Percentiles rank a stretch among this genome's conserved stretches.
phyloP scores from a whole-genome alignment of 1,284 basidiomycete species.

The Sporisorium exsertum region DNA sequence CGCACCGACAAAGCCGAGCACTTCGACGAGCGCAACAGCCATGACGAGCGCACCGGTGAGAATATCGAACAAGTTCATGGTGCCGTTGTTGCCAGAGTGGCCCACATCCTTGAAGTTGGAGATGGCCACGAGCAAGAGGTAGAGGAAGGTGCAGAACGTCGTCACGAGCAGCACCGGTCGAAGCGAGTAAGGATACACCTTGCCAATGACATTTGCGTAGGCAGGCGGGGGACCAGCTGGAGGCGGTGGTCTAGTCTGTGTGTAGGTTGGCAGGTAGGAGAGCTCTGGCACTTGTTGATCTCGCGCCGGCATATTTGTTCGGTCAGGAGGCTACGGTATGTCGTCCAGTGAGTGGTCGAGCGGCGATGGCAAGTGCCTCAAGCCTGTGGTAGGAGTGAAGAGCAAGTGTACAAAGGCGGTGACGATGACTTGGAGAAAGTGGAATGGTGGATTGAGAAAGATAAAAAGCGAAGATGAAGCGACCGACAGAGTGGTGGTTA shows the following conservation, averaged over 20 bases:
- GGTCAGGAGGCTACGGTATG: background rate
- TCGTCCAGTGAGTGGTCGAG: background rate
- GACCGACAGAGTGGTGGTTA: background rate
- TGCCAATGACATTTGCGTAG: slow-evolving; percentile 49
- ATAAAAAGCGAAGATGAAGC: background rate
- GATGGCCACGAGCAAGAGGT: slow-evolving; percentile 50
- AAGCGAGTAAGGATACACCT: slow-evolving; percentile 54
- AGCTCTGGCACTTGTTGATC: slow-evolving; percentile 37
- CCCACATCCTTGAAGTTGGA: slow-evolving; percentile 46
- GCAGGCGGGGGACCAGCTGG: slow-evolving; percentile 50
- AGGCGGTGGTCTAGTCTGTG: slow-evolving; percentile 45
- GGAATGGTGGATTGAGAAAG: background rate
- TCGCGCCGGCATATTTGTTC: slow-evolving; percentile 26
- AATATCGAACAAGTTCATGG: slow-evolving; percentile 52
- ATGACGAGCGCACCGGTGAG: slow-evolving; percentile 48
- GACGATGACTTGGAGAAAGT: background rate
- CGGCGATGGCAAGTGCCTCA: slow-evolving; percentile 1
- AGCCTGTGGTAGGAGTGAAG: no score
- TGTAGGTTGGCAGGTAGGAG: slow-evolving; percentile 45
- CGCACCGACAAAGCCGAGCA: slow-evolving; percentile 50
- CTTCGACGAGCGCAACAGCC: slow-evolving; percentile 47
- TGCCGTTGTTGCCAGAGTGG: slow-evolving; percentile 34
- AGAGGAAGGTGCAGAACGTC: slow-evolving; percentile 56
- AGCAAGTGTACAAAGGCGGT: background rate
- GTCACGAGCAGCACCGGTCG: slow-evolving; percentile 60